Evolutionary conservation across 169 alveolate species (phyloP).

Genomic region (Ichthyophthirius multifiliis): DNA sequence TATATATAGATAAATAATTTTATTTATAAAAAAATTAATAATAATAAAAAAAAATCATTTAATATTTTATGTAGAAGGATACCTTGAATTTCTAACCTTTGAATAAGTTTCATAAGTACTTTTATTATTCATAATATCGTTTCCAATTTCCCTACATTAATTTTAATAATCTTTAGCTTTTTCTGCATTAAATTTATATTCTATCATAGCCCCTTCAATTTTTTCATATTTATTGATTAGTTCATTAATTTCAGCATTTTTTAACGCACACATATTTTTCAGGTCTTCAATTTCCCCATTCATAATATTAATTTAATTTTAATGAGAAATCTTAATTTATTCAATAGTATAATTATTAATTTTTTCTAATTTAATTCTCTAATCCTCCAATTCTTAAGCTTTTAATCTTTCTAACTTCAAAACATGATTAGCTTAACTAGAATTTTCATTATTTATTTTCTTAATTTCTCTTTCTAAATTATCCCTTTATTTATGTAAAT

Average conservation of each 20-base stretch:
- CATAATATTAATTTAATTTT: neutral
- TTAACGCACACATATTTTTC: neutral
- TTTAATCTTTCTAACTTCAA: neutral
- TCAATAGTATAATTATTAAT: neutral
- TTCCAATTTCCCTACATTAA: neutral
- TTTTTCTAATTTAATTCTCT: neutral
- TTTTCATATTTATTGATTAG: slow-evolving; percentile 1
- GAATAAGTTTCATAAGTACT: slow-evolving; percentile 6
- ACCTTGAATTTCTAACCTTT: neutral
- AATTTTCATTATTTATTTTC: neutral
- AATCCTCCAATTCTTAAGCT: neutral
- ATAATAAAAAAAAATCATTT: no score
- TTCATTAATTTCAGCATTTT: neutral
- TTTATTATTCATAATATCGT: neutral
- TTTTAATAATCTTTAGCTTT: neutral
- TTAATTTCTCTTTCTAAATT: neutral
- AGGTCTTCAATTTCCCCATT: neutral
- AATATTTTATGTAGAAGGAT: slow-evolving; percentile 8
- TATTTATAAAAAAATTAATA: no score
- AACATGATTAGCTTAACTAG: neutral
- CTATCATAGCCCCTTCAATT: neutral
- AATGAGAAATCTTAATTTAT: neutral
- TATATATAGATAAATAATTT: no score
- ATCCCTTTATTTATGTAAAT: neutral
- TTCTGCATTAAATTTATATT: slow-evolving; percentile 1